phyloP scores from a whole-genome alignment of 2,329 filamentous ascomycete genomes.

The Penicillium sp. region DNA sequence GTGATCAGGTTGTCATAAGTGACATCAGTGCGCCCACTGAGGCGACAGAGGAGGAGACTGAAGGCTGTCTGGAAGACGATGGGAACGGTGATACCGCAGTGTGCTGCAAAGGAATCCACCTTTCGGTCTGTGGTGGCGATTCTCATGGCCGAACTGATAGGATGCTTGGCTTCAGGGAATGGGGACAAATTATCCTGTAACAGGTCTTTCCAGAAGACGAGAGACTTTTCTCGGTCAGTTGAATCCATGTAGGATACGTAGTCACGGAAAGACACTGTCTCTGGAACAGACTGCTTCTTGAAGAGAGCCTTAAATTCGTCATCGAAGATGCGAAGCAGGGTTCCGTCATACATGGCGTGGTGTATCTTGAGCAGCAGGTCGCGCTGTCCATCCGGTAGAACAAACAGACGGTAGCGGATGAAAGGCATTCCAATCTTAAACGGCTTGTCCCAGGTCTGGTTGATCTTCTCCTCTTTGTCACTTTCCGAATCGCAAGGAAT shows the following conservation, averaged over 20 bases:
- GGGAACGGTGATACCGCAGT: neutral
- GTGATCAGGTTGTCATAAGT: neutral
- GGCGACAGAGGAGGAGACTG: neutral
- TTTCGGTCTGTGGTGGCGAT: neutral
- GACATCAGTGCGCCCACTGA: neutral
- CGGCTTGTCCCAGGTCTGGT: slow-evolving; percentile 19
- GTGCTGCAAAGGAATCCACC: neutral
- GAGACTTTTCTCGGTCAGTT: neutral
- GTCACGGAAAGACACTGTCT: slow-evolving; percentile 19
- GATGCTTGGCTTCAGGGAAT: neutral
- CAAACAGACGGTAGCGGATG: slow-evolving; percentile 30
- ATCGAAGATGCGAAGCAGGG: slow-evolving; percentile 34
- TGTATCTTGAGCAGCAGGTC: slow-evolving; percentile 32
- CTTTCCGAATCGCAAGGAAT: slow-evolving; percentile 15
- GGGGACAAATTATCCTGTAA: neutral
- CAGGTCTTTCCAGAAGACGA: neutral
- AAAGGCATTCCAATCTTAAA: slow-evolving; percentile 32
- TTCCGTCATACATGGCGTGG: slow-evolving; percentile 34
- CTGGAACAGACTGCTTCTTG: slow-evolving; percentile 3
- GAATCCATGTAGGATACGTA: slow-evolving; percentile 13
- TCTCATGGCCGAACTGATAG: neutral
- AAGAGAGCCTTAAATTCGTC: slow-evolving; percentile 27
- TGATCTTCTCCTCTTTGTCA: slow-evolving; percentile 17
- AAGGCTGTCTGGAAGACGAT: neutral
- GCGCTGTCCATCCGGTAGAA: slow-evolving; percentile 15